Evolutionary conservation across 805 yeast species (phyloP).

Genomic region (Starmera dryadoides): DNA sequence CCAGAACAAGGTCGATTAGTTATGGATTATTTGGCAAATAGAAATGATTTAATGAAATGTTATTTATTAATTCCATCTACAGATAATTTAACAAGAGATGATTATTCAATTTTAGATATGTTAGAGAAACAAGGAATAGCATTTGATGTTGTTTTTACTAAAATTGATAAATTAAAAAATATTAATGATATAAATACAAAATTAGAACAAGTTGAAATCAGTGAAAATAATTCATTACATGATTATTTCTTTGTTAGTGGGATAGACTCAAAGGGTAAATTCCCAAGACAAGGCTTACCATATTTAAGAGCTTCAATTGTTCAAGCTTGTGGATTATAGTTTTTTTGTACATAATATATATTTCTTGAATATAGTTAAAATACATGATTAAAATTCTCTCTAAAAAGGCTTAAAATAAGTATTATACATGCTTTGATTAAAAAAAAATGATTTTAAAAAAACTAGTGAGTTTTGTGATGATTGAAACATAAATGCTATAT

Average conservation of each 20-base stretch:
- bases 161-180: slow-evolving; percentile 50
- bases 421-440: neutral
- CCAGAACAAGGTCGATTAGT: slow-evolving; percentile 64
- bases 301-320: slow-evolving; percentile 44
- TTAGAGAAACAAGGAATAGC: slow-evolving; percentile 51
- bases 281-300: slow-evolving; percentile 42
- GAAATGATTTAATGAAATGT: slow-evolving; percentile 48
- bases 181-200: slow-evolving; percentile 30
- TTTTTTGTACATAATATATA: slow-evolving; percentile 13
- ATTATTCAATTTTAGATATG: slow-evolving; percentile 42
- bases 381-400: neutral
- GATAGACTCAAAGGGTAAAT: slow-evolving; percentile 24
- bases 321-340: slow-evolving; percentile 40
- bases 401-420: too few relatives aligned
- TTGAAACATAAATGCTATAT: too few relatives aligned
- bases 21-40: slow-evolving; percentile 48
- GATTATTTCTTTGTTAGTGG: slow-evolving; percentile 46
- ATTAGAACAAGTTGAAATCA: slow-evolving; percentile 29
- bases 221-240: slow-evolving; percentile 35
- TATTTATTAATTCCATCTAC: slow-evolving; percentile 56
- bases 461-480: slow-evolving; percentile 22
- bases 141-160: slow-evolving; percentile 72
- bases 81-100: slow-evolving; percentile 53
- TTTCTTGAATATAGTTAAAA: neutral
- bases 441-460: slow-evolving; percentile 3